Base-by-base conservation (phyloP, 2,329 filamentous ascomycete species). In the Microdochium nivale region DNA sequence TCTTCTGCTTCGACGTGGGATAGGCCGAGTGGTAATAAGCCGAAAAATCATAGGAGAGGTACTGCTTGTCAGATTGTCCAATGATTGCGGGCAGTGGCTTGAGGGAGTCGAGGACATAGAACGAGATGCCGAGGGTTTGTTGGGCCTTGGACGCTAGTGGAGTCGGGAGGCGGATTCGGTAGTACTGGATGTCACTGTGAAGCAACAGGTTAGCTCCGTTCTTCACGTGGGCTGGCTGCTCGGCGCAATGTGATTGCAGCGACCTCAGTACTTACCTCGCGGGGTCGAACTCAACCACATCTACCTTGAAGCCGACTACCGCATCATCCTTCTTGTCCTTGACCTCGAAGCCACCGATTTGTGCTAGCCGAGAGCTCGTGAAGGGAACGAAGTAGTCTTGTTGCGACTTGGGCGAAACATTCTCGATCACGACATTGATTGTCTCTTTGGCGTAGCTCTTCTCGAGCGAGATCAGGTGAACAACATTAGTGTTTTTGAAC, bases 341-440 rank as follows among this genome's bases (percentile, higher is more conserved):
- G 51, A 91, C 94, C 72, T 97, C 91, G 53, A 99, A 73, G 37
- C 87, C 90, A 58, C 92, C 94, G 56, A 97, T 74, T 58, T 81
- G 84, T 57, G 82, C 79, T 62, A 96, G 81, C 69, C 89, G 77
- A 56, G 85, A 80, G 53, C 84, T 76, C 52, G 88, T 86, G 66
- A 99, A 95, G 3, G 91, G 88, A 50, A 99, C 64, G 69, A 86
- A 97, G 78, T 99, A 99, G 69, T 95, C 87, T 67, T 83, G 81
- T 66, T 97, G 91, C 19, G 90, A 80, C 58, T 85, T 75, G 55
- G 80, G 78, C 63, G 86, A 88, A 59, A 88, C 77, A 68, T 99
- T 99, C 75, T 96, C 87, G 56, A 99, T 83, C 49, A 95, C 78
- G n/a, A 96, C 86, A 71, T 97, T 96, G 77, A 96, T 83, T 14